phyloP scores from a whole-genome alignment of 805 yeast genomes.

The Pichia cephalocereana region DNA sequence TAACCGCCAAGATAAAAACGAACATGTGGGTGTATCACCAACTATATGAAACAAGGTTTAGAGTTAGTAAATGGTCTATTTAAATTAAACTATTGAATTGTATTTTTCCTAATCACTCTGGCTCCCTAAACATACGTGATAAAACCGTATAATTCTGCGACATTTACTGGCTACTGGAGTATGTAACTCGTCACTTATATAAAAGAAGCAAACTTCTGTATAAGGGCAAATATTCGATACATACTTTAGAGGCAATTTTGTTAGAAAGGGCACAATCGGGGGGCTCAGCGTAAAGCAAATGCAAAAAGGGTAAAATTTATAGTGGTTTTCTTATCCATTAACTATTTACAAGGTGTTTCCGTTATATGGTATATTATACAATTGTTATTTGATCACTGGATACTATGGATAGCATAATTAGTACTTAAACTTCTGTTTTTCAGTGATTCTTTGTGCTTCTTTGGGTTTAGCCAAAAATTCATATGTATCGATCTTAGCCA shows the following conservation, averaged over 20 bases:
- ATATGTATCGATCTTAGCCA: slow-evolving; percentile 23
- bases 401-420: neutral
- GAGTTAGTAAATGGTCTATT: neutral
- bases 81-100: neutral
- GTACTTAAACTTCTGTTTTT: slow-evolving; percentile 13
- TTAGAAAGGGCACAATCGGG: too few species aligned
- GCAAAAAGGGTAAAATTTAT: too few species aligned
- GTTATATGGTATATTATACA: neutral
- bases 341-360: too few species aligned
- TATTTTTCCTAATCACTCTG: too few species aligned
- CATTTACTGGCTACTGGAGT: neutral
- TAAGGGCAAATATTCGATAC: too few species aligned
- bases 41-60: slow-evolving; percentile 10
- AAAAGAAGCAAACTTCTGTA: too few species aligned
- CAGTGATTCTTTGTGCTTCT: slow-evolving; percentile 17
- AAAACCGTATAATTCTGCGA: slow-evolving; percentile 4
- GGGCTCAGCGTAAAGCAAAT: too few species aligned
- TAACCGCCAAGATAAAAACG: slow-evolving; percentile 23
- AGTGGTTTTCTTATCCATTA: too few species aligned
- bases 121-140: slow-evolving; percentile 4
- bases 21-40: slow-evolving; percentile 24
- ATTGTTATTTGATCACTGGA: neutral
- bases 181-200: too few species aligned
- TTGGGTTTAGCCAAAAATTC: slow-evolving; percentile 20
- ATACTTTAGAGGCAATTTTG: too few species aligned